A percentile compares a stretch with the other conserved stretches of the same genome.
These are phyloP conservation scores for Wickerhamomyces sp. DNA, from an alignment of 1,139 yeast species.

Conservation along the genomic window DNA sequence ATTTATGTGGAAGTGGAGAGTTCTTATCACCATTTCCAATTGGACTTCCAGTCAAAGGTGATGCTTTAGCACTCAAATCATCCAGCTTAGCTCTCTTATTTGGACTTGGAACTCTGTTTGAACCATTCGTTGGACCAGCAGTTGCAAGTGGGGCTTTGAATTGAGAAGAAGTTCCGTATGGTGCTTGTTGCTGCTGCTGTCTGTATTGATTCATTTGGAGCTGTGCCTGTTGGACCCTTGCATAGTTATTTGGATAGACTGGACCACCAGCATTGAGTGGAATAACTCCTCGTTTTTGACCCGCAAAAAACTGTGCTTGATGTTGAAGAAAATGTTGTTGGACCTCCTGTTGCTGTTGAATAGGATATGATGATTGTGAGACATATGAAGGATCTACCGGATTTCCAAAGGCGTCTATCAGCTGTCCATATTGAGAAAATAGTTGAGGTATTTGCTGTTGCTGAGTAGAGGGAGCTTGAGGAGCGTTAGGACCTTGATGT, in stretches of 20 bases:
- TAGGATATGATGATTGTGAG: slow-evolving; percentile 5
- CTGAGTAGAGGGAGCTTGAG: slow-evolving; percentile 19
- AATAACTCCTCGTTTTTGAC: slow-evolving; percentile 18
- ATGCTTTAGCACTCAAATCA: slow-evolving; percentile 7
- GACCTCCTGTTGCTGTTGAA: slow-evolving; percentile 20
- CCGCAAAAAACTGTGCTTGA: slow-evolving; percentile 20
- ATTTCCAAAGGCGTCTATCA: slow-evolving; percentile 1
- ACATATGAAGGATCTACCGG: slow-evolving; percentile 5
- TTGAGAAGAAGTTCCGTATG: slow-evolving; percentile 1
- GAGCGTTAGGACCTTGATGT: slow-evolving; percentile 15
- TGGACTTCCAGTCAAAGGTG: slow-evolving; percentile 14
- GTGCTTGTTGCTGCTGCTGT: slow-evolving; percentile 30
- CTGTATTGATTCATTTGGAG: slow-evolving; percentile 47
- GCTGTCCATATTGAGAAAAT: slow-evolving; percentile 8
- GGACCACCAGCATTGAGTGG: slow-evolving; percentile 24
- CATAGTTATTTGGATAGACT: slow-evolving; percentile 24
- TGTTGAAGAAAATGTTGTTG: slow-evolving; percentile 22
- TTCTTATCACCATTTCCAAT: slow-evolving; percentile 4
- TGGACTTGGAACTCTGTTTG: slow-evolving; percentile 9
- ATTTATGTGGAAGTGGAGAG: slow-evolving; percentile 7
- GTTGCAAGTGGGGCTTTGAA: slow-evolving; percentile 11
- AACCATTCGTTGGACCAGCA: slow-evolving; percentile 3
- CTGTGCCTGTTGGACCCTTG: slow-evolving; percentile 39
- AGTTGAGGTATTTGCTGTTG: slow-evolving; percentile 9
- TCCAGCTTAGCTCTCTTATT: slow-evolving; percentile 13